These are phyloP conservation scores for Eutrema heterophyllum DNA, from an alignment of 345 rosid species.

Conservation along the genomic window DNA sequence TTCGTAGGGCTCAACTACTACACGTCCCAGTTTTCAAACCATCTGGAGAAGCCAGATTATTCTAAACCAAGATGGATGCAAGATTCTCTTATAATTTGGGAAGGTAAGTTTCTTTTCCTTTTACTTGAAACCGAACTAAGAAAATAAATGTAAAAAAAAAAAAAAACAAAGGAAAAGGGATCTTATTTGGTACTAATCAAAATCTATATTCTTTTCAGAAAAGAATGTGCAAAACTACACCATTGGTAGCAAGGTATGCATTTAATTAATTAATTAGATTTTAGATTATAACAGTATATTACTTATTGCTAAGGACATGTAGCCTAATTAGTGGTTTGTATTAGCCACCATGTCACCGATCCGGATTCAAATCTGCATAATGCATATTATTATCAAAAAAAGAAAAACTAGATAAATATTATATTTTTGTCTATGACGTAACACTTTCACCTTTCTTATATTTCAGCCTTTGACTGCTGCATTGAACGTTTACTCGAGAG, in stretches of 20 bases:
- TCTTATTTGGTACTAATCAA: neutral
- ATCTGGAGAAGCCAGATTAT: constrained; percentile 6
- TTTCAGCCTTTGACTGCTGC: constrained; percentile 18
- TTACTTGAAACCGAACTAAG: neutral
- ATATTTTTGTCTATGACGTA: neutral
- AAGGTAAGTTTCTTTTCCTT: constrained; percentile 27
- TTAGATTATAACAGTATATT: no score
- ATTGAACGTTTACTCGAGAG: neutral
- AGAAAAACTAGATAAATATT: neutral
- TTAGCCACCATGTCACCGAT: no score
- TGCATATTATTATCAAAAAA: no score
- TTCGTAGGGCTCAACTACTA: constrained; percentile 49
- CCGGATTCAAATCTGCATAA: no score
- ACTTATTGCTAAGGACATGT: no score
- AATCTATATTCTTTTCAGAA: neutral
- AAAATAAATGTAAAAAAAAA: neutral
- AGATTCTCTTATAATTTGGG: constrained; percentile 28
- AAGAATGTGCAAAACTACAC: neutral
- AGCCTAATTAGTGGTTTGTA: no score
- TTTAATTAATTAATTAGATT: neutral
- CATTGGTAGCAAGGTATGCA: constrained; percentile 24
- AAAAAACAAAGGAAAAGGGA: neutral
- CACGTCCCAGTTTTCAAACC: constrained; percentile 17
- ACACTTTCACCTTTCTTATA: neutral
- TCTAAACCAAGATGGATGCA: constrained; percentile 22